Evolutionary conservation across 352 stramenopile species (phyloP).

Genomic region (Saprolegnia diclina): DNA sequence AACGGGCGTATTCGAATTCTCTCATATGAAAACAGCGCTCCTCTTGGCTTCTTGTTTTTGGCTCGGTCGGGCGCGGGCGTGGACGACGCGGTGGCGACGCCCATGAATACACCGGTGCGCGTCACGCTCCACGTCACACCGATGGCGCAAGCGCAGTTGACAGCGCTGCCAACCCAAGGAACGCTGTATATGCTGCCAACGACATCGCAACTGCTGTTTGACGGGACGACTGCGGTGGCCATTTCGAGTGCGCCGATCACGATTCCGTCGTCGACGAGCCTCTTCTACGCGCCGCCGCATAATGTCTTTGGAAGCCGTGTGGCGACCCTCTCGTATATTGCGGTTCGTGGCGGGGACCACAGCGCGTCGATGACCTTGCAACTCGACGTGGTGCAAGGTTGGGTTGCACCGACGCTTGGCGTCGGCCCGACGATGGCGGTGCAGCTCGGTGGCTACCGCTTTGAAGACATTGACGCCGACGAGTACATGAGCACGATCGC

Average conservation of each 20-base stretch:
- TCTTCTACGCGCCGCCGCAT: background rate
- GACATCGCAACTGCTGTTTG: background rate
- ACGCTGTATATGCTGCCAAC: background rate
- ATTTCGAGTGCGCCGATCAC: constrained; percentile 7
- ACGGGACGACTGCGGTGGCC: background rate
- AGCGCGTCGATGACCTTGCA: background rate
- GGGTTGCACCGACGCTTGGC: background rate
- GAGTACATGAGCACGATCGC: constrained; percentile 19
- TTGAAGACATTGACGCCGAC: constrained; percentile 22
- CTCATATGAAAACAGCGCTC: background rate
- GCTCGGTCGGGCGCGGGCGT: background rate
- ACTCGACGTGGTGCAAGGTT: background rate
- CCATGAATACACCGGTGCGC: background rate
- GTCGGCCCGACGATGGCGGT: background rate
- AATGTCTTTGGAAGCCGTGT: background rate
- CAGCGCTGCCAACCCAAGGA: constrained; percentile 3
- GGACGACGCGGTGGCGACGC: background rate
- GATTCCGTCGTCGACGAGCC: background rate
- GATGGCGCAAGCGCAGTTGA: background rate
- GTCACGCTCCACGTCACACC: background rate
- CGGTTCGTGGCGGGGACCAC: background rate
- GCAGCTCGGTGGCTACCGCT: constrained; percentile 13
- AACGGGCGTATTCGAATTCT: constrained; percentile 7
- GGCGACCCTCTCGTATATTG: background rate
- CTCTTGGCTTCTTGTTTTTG: background rate